Evolutionary conservation across 768 basidiomycete species (phyloP), one percentile per base, ranked within the genome.

Genomic region (Antrodiella citrinella): DNA sequence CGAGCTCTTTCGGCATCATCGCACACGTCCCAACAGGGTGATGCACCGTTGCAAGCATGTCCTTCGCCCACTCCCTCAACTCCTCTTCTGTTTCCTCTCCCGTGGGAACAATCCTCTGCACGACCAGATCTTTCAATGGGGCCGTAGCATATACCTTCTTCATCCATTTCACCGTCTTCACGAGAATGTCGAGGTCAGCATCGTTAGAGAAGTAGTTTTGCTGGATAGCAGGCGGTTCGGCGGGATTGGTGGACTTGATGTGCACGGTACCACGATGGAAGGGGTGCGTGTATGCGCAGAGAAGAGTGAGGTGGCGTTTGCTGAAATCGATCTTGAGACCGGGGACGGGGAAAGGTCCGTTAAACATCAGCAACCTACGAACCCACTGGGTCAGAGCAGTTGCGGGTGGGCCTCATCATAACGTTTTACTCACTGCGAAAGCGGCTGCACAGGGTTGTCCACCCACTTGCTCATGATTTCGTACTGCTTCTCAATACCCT

Each of bases 1-100:
- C 73, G 26, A 67, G 49, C 21, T 62, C 63, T 46, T 51, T 53
- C 7, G 73, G 72, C 59, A 72, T 59, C 71, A 75, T 73, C 9
- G 69, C 59, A 48, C 67, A 51, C 3, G 72, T 67, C 4, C 72
- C 68, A 21, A 66, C 59, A 20, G 64, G 65, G 49, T 71, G 68
- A 49, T 71, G 68, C 46, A 52, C 51, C 12, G 45, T 26, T 21
- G 45, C 51, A 12, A 45, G 48, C 30, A 26, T 26, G 7, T 48
- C 22, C 46, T 48, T 52, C 5, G 46, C 39, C 18, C 46, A 52
- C 26, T 52, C 46, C 18, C 23, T 40, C 12, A 52, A 26, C 9
- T 22, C 51, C 19, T 39, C 51, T 19, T 26, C 51, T 38, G 35
- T 48, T 9, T 24, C 23, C 22, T 40, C 46, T 9, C 24, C 45